phyloP scores from a whole-genome alignment of 2,329 filamentous ascomycete genomes.

The Ilyonectria mors-panacis region DNA sequence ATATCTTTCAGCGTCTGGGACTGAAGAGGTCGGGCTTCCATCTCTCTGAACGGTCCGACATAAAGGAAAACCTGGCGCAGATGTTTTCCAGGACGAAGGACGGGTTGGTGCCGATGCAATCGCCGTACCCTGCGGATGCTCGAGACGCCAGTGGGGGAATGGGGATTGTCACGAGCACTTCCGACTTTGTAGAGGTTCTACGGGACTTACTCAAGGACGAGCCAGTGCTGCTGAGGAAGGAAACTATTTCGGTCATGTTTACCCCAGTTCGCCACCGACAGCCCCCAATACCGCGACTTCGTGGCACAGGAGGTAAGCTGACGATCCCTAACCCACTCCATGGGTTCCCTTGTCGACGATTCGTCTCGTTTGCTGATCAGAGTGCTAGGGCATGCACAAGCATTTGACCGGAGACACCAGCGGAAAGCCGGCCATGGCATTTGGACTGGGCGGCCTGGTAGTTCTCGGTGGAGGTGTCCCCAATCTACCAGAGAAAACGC shows the following conservation, averaged over 20 bases:
- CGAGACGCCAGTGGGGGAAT: constrained; percentile 22
- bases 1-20: constrained; percentile 20
- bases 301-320: constrained; percentile 15
- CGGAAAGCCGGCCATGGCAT: constrained; percentile 7
- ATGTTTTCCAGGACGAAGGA: constrained; percentile 16
- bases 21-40: constrained; percentile 15
- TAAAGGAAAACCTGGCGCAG: constrained; percentile 13
- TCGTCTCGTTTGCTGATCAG: background rate
- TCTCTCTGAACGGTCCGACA: constrained; percentile 1
- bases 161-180: constrained; percentile 17
- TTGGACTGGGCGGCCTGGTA: constrained; percentile 19
- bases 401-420: constrained; percentile 20
- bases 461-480: constrained; percentile 7
- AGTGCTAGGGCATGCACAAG: constrained; percentile 15
- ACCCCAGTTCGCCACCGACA: constrained; percentile 11
- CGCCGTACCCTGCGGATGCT: constrained; percentile 21
- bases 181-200: constrained; percentile 15
- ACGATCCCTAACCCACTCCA: background rate
- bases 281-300: constrained; percentile 16
- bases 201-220: constrained; percentile 8
- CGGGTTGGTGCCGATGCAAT: constrained; percentile 18
- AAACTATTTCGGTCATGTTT: constrained; percentile 10
- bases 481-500: constrained; percentile 23
- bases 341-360: background rate
- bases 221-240: constrained; percentile 8